These are phyloP conservation scores for Lophiotrema nucula DNA, from an alignment of 495 filamentous ascomycete genomes.

Conservation along the genomic window DNA sequence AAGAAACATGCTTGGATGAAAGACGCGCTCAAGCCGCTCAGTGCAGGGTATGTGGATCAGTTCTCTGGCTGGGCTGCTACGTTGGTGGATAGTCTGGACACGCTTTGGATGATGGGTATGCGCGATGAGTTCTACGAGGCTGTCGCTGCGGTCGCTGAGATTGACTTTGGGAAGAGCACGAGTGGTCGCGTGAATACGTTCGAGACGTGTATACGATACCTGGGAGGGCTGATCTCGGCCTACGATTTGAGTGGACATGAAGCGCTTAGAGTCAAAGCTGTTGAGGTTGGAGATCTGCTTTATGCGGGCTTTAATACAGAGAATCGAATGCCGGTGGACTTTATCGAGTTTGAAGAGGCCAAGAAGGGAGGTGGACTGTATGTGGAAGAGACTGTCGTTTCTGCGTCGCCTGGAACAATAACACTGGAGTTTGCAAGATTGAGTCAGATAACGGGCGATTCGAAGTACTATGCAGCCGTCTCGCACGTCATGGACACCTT, in stretches of 20 bases:
- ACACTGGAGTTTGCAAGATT: slow-evolving; percentile 42
- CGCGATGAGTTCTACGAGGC: slow-evolving; percentile 60
- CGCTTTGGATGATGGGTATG: slow-evolving; percentile 62
- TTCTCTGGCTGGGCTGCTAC: slow-evolving; percentile 66
- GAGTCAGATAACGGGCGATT: slow-evolving; percentile 40
- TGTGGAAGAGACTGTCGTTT: slow-evolving; percentile 46
- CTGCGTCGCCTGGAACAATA: slow-evolving; percentile 41
- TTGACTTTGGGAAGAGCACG: slow-evolving; percentile 52
- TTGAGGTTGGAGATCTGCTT: slow-evolving; percentile 44
- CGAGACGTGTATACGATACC: slow-evolving; percentile 44
- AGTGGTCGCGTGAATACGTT: slow-evolving; percentile 40
- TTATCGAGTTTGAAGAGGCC: slow-evolving; percentile 50
- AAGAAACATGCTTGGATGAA: slow-evolving; percentile 40
- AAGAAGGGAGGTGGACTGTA: slow-evolving; percentile 42
- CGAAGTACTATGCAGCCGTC: slow-evolving; percentile 42
- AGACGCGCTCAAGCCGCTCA: slow-evolving; percentile 41
- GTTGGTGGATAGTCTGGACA: slow-evolving; percentile 61
- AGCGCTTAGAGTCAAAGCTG: slow-evolving; percentile 37
- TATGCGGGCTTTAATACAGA: slow-evolving; percentile 43
- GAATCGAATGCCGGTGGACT: slow-evolving; percentile 46
- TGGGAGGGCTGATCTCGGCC: slow-evolving; percentile 41
- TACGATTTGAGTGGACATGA: slow-evolving; percentile 42
- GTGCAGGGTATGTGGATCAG: slow-evolving; percentile 41
- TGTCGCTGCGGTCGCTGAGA: slow-evolving; percentile 51
- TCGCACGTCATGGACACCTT: slow-evolving; percentile 37